Evolutionary conservation across 352 stramenopile genomes (phyloP).

Genomic region (Phytophthora pini): DNA sequence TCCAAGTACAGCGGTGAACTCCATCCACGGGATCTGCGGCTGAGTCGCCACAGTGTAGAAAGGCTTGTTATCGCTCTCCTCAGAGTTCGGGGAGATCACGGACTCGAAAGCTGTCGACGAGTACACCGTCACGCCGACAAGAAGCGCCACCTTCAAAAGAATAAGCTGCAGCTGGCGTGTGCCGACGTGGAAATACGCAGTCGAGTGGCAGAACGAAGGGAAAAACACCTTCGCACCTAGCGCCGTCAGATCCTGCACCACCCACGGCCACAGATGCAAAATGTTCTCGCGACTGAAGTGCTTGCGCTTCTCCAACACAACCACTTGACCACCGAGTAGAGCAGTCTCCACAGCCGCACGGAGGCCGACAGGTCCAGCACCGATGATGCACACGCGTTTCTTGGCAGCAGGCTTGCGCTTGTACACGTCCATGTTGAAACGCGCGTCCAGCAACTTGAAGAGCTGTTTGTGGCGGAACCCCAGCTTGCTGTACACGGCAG

Average conservation of each 20-base stretch:
- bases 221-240: slow-evolving; percentile 88
- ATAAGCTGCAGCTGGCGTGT: slow-evolving; percentile 88
- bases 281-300: slow-evolving; percentile 87
- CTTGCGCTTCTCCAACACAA: slow-evolving; percentile 85
- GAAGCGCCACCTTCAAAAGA: slow-evolving; percentile 80
- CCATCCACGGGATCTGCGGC: slow-evolving; percentile 81
- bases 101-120: slow-evolving; percentile 67
- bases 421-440: slow-evolving; percentile 61
- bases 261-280: slow-evolving; percentile 84
- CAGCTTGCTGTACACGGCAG: slow-evolving; percentile 59
- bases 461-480: slow-evolving; percentile 81
- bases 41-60: slow-evolving; percentile 80
- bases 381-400: slow-evolving; percentile 80
- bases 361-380: slow-evolving; percentile 76
- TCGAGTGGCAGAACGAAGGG: slow-evolving; percentile 82
- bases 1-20: slow-evolving; percentile 75
- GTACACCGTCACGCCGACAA: slow-evolving; percentile 77
- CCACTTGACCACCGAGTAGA: slow-evolving; percentile 72
- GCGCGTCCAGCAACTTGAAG: slow-evolving; percentile 74
- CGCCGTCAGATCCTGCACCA: slow-evolving; percentile 82
- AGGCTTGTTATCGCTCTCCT: slow-evolving; percentile 60
- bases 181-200: slow-evolving; percentile 85
- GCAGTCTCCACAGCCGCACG: slow-evolving; percentile 78
- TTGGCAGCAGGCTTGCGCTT: slow-evolving; percentile 60
- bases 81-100: slow-evolving; percentile 57